Evolutionary conservation across 495 filamentous ascomycete species (phyloP).

Genomic region (Elaphomyces granulatus): DNA sequence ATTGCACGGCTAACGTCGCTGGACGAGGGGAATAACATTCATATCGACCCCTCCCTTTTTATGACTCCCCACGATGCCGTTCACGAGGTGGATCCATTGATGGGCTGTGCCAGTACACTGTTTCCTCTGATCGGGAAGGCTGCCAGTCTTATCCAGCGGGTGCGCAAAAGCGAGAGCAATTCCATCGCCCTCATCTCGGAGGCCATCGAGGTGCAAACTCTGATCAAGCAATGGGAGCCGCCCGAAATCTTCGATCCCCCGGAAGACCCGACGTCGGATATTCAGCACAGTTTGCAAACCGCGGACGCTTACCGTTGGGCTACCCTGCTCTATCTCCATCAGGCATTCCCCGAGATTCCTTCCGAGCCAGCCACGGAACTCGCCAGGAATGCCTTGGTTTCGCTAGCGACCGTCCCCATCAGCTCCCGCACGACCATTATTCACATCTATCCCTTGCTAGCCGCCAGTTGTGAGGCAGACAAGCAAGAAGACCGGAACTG

Average conservation of each 20-base stretch:
- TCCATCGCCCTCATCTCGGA: conserved; percentile 46
- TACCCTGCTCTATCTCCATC: conserved; percentile 60
- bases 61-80: conserved; percentile 27
- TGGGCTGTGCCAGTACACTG: conserved; percentile 58
- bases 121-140: conserved; percentile 62
- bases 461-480: conserved; percentile 54
- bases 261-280: conserved; percentile 49
- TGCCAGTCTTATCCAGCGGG: conserved; percentile 51
- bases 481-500: conserved; percentile 50
- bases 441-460: conserved; percentile 63
- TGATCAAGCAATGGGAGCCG: conserved; percentile 50
- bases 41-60: conserved; percentile 34
- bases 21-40: conserved; percentile 40
- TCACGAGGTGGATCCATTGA: conserved; percentile 56
- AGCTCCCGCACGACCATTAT: conserved; percentile 54
- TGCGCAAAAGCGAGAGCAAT: conserved; percentile 43
- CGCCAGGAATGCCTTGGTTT: conserved; percentile 45
- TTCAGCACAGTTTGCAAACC: conserved; percentile 54
- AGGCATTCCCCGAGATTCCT: conserved; percentile 64
- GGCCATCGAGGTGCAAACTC: conserved; percentile 48
- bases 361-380: conserved; percentile 41
- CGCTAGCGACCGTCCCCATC: conserved; percentile 49
- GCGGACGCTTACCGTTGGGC: conserved; percentile 68
- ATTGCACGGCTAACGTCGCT: conserved; percentile 59
- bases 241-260: conserved; percentile 44